Conservation (phyloP, 169 alveolate species). For the Plasmodium gallinaceum region DNA sequence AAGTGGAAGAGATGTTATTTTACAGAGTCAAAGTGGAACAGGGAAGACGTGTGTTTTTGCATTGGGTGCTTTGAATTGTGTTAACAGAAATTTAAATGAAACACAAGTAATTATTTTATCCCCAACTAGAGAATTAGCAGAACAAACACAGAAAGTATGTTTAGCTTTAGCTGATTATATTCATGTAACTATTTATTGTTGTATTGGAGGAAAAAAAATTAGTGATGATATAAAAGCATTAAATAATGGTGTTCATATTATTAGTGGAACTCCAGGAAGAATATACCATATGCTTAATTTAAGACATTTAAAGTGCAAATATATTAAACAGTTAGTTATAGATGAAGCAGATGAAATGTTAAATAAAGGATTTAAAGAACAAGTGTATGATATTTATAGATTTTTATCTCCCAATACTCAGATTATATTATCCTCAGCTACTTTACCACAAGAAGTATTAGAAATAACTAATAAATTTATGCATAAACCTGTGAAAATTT, state of each 20-base stretch:
- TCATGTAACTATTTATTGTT: constrained; percentile 94
- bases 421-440: constrained; percentile 96
- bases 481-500: constrained; percentile 97
- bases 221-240: constrained; percentile 97
- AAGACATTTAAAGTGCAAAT: constrained; percentile 92
- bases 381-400: constrained; percentile 90
- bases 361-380: constrained; percentile 97
- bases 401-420: constrained; percentile 87
- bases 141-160: constrained; percentile 95
- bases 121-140: constrained; percentile 99
- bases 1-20: constrained; percentile 98
- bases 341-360: constrained; percentile 99
- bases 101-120: constrained; percentile 97
- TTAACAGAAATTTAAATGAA: constrained; percentile 92
- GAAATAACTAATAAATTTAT: constrained; percentile 96
- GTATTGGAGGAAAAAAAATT: constrained; percentile 99
- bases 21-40: constrained; percentile 99
- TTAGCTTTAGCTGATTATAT: constrained; percentile 93
- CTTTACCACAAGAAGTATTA: constrained; percentile 97
- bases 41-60: constrained; percentile 99
- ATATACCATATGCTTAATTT: constrained; percentile 97
- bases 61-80: constrained; percentile 95
- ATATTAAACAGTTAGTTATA: constrained; percentile 94
- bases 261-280: constrained; percentile 99
- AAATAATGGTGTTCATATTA: constrained; percentile 98